phyloP scores from a whole-genome alignment of 2,329 filamentous ascomycete species.

The Aspergillus alliaceus region DNA sequence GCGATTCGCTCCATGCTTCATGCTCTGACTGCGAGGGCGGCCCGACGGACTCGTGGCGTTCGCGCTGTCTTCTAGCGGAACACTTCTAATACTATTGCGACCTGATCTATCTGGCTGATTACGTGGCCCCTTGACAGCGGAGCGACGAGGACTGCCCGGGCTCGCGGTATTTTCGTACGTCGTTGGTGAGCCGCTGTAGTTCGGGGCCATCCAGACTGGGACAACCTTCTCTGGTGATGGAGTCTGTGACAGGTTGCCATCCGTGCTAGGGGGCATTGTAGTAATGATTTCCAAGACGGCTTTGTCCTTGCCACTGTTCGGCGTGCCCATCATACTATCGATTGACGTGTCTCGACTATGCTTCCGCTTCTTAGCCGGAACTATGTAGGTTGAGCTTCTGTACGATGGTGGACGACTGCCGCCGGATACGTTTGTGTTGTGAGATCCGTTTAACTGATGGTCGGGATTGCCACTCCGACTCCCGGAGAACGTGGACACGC shows the following conservation, averaged over 20 bases:
- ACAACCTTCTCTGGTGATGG: constrained; percentile 31
- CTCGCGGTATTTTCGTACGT: constrained; percentile 23
- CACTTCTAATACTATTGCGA: constrained; percentile 21
- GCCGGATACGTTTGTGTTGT: constrained; percentile 6
- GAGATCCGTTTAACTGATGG: constrained; percentile 6
- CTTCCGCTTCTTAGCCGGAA: constrained; percentile 26
- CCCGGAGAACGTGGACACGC: constrained; percentile 16
- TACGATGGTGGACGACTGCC: constrained; percentile 11
- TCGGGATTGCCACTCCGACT: constrained; percentile 16
- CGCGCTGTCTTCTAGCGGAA: constrained; percentile 16
- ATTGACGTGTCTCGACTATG: constrained; percentile 15
- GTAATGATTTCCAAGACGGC: constrained; percentile 26
- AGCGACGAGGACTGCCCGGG: constrained; percentile 32
- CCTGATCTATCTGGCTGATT: constrained; percentile 25
- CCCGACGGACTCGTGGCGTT: constrained; percentile 6
- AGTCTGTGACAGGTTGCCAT: constrained; percentile 23
- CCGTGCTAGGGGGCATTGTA: constrained; percentile 20
- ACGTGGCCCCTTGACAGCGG: constrained; percentile 35
- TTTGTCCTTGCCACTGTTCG: constrained; percentile 17
- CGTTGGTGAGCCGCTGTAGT: constrained; percentile 22
- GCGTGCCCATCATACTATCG: constrained; percentile 12
- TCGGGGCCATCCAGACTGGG: constrained; percentile 26
- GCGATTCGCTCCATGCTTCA: constrained; percentile 21
- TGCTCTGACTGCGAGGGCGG: constrained; percentile 9
- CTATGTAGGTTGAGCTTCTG: constrained; percentile 23